Base-by-base conservation (phyloP, 2,329 filamentous ascomycete genomes). In the Zymoseptoria passerinii region DNA sequence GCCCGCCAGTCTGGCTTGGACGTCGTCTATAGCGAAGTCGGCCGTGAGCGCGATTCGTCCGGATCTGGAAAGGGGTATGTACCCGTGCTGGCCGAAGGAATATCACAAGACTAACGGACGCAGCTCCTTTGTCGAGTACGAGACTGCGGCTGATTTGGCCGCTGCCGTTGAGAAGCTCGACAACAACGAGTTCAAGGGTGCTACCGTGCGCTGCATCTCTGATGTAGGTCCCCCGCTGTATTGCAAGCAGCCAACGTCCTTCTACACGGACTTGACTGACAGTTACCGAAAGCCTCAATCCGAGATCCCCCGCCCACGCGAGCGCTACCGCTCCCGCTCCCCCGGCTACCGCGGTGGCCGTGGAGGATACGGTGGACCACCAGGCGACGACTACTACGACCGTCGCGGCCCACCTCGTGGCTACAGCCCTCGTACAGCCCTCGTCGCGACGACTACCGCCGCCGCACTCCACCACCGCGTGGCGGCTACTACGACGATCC, bases 21-120 rank as follows among this genome's bases (percentile, higher is more conserved):
- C 75, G 94, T 99, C 66, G 94, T 99, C 71, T 99, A 96, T 75
- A 96, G 92, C 65, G 94, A 99, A 78, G 95, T 95, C 61, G 88
- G 87, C 69, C 91, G 92, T 70, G 92, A 95, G 73, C 88, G 88
- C 66, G 90, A 95, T 74, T 90, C 91, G 66, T 63, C 59, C 52
- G 66, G 70, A 57, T 64, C 61, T 50, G 69, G 69, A 59, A 90
- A 89, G 83, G 92, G 92, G 91, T 96, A 77, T 44, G 61, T 20
- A 5, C 20, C 27, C 4, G 5, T 27, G 19, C 18, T 40, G 4
- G 23, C 44, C 50, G 5, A 50, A 13, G 20, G 28, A 13, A 48
- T 51, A 6, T 29, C 6, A 23, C 50, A 23, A 51, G 19, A 53
- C 57, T 49, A 19, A 56, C 29, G 4, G 20, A 20, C 13, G 3